phyloP scores from a whole-genome alignment of 176 grass and related monocot species.

The Themeda triandra region DNA sequence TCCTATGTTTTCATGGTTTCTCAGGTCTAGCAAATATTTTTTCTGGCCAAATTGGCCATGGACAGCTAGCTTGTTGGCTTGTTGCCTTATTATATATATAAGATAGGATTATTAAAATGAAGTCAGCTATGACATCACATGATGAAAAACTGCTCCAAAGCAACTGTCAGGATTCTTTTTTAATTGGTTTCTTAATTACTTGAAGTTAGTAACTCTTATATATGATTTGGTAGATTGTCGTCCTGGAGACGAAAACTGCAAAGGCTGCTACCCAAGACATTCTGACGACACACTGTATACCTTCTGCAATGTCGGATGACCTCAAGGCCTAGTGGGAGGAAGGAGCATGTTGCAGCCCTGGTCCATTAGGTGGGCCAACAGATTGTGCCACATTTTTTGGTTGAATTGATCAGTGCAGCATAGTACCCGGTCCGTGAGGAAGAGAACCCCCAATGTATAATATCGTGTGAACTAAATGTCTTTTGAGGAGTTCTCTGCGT shows the following conservation, averaged over 20 bases:
- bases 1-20: neutral
- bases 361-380: neutral
- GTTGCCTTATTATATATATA: neutral
- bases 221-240: slow-evolving; percentile 76
- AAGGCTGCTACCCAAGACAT: slow-evolving; percentile 91
- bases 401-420: slow-evolving; percentile 2
- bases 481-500: neutral
- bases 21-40: neutral
- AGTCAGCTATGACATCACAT: neutral
- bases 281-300: slow-evolving; percentile 88
- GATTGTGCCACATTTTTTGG: slow-evolving; percentile 23
- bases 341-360: neutral
- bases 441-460: neutral
- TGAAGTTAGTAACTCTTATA: neutral
- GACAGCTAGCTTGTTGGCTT: neutral
- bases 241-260: slow-evolving; percentile 80
- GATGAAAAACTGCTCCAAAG: neutral
- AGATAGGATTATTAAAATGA: neutral
- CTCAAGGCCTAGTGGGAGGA: slow-evolving; percentile 51
- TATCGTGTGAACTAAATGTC: neutral
- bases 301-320: slow-evolving; percentile 83
- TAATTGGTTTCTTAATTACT: neutral
- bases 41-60: neutral
- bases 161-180: neutral
- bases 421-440: neutral